Evolutionary conservation across 306 rosid species (phyloP).

Genomic region (Castanea sativa): DNA sequence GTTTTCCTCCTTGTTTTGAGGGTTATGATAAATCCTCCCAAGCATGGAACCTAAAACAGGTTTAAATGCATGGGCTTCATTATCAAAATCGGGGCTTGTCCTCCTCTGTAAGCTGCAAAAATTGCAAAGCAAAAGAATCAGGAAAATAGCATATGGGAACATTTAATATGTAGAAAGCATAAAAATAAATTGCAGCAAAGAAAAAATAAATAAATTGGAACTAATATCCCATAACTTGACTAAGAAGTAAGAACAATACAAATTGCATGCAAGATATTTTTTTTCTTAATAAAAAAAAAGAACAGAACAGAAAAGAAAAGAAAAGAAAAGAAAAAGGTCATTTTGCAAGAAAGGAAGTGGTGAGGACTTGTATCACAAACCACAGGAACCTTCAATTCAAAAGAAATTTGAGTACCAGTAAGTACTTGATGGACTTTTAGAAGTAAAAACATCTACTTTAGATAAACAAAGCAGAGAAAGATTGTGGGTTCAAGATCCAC

Average conservation of each 20-base stretch:
- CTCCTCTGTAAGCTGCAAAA: slow-evolving; percentile 68
- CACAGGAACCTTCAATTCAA: background rate
- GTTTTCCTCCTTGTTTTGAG: slow-evolving; percentile 85
- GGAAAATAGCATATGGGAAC: background rate
- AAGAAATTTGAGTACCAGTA: background rate
- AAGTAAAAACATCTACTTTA: background rate
- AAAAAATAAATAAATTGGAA: background rate
- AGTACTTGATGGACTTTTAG: background rate
- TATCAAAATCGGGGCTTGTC: slow-evolving; percentile 61
- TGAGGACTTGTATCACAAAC: background rate
- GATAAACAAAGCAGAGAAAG: background rate
- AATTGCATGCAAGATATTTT: background rate
- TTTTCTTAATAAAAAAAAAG: background rate
- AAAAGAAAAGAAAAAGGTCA: too few species aligned
- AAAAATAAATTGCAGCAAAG: slow-evolving; percentile 4
- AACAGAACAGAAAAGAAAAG: too few species aligned
- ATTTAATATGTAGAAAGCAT: background rate
- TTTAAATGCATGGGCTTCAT: slow-evolving; percentile 80
- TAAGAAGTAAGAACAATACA: background rate
- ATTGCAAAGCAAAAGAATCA: slow-evolving; percentile 17
- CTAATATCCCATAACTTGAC: background rate
- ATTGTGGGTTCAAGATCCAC: too few species aligned
- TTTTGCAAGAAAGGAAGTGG: background rate
- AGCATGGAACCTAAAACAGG: slow-evolving; percentile 94
- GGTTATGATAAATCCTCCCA: slow-evolving; percentile 87